Evolutionary conservation across 2,329 filamentous ascomycete species (phyloP).

Genomic region (Fusarium falciforme): DNA sequence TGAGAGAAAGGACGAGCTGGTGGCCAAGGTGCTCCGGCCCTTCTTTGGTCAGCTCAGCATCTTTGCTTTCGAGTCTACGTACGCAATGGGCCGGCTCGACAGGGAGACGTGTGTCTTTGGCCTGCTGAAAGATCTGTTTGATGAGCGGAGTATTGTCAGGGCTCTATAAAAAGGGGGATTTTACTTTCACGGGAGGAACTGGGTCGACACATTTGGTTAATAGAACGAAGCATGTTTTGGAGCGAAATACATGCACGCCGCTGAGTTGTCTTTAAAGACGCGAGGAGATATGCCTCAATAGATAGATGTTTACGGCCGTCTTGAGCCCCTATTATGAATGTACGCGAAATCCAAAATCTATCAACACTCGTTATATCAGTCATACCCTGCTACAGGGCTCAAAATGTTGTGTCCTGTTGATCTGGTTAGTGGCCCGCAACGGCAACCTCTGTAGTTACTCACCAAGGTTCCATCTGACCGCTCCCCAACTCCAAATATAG

Average conservation of each 20-base stretch:
- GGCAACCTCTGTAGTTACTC: background rate
- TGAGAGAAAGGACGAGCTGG: slow-evolving; percentile 74
- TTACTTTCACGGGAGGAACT: slow-evolving; percentile 1
- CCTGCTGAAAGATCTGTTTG: slow-evolving; percentile 81
- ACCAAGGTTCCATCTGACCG: background rate
- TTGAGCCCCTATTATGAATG: background rate
- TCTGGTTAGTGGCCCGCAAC: background rate
- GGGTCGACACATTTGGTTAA: slow-evolving; percentile 8
- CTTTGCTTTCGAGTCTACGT: slow-evolving; percentile 91
- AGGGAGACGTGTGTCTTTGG: slow-evolving; percentile 70
- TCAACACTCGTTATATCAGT: background rate
- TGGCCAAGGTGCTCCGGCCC: slow-evolving; percentile 82
- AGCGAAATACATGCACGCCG: slow-evolving; percentile 14
- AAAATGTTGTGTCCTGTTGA: background rate
- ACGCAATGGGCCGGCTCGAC: slow-evolving; percentile 82
- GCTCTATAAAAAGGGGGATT: slow-evolving; percentile 55
- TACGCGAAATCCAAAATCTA: background rate
- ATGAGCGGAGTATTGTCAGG: slow-evolving; percentile 77
- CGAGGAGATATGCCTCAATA: slow-evolving; percentile 3
- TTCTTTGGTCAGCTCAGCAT: slow-evolving; percentile 96
- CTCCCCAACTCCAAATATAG: background rate
- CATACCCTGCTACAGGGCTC: background rate
- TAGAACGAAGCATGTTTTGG: slow-evolving; percentile 21
- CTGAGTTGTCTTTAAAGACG: background rate
- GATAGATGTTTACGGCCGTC: background rate